Evolutionary conservation across 208 protist genomes (phyloP).

Genomic region (Trypanosoma avium): DNA sequence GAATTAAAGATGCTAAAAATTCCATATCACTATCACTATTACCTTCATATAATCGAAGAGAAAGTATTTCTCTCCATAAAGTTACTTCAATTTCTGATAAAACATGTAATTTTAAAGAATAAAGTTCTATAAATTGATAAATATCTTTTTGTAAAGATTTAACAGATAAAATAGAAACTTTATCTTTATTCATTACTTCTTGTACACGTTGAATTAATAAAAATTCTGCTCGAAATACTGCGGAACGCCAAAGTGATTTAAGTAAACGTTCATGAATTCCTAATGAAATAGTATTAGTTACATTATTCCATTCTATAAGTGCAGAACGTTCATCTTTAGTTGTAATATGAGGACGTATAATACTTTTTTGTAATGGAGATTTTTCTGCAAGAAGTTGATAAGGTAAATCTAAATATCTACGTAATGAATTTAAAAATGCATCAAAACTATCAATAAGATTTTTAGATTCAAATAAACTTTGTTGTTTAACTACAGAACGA

Average conservation of each 20-base stretch:
- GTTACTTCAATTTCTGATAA: conserved; percentile 59
- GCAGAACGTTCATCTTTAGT: conserved; percentile 71
- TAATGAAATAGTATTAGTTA: conserved; percentile 5
- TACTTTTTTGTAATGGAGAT: conserved; percentile 37
- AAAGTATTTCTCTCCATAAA: conserved; percentile 55
- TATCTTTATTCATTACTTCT: conserved; percentile 20
- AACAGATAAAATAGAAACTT: conserved; percentile 16
- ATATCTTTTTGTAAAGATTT: conserved; percentile 36
- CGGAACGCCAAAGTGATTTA: conserved; percentile 56
- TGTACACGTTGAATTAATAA: conserved; percentile 55
- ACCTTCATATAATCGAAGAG: conserved; percentile 24
- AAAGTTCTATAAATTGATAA: conserved; percentile 52
- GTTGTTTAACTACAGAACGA: conserved; percentile 22
- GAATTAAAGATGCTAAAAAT: conserved; percentile 40
- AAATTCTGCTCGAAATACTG: conserved; percentile 80
- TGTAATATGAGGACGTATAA: conserved; percentile 65
- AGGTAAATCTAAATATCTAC: conserved; percentile 68
- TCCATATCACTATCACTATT: conserved; percentile 6
- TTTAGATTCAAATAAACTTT: conserved; percentile 7
- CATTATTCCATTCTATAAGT: conserved; percentile 15
- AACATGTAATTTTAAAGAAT: conserved; percentile 46
- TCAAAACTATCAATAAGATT: conserved; percentile 20
- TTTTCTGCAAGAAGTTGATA: conserved; percentile 53
- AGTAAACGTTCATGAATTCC: conserved; percentile 23
- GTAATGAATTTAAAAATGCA: conserved; percentile 57